phyloP scores from a whole-genome alignment of 2,329 filamentous ascomycete species.

The Xylariaceae sp. region DNA sequence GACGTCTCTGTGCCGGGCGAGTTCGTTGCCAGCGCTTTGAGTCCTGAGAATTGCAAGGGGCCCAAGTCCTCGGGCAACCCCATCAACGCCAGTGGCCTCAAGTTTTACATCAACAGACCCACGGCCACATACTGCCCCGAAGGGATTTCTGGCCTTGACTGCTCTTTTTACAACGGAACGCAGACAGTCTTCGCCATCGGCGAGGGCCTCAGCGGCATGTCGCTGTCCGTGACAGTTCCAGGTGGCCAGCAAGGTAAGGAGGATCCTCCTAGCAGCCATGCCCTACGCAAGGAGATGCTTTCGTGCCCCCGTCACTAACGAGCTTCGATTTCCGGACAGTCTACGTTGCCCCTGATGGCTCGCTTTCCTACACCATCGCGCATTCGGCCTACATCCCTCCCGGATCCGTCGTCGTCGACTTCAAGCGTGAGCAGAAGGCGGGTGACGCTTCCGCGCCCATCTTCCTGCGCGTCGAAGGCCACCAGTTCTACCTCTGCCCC shows the following conservation, averaged over 20 bases:
- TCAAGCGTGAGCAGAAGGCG: conserved; percentile 10
- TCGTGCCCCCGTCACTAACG: not conserved
- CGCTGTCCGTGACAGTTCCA: conserved; percentile 17
- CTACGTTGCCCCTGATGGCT: conserved; percentile 19
- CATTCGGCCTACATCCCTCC: conserved; percentile 19
- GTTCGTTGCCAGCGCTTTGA: conserved; percentile 20
- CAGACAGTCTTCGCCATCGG: conserved; percentile 17
- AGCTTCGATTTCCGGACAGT: conserved; percentile 16
- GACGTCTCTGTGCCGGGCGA: not conserved
- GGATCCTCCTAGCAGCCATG: not conserved
- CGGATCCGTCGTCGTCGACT: conserved; percentile 14
- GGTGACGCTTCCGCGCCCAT: too few relatives aligned
- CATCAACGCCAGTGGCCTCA: conserved; percentile 22
- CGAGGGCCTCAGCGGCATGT: conserved; percentile 11
- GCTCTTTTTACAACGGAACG: conserved; percentile 13
- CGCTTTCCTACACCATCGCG: conserved; percentile 20
- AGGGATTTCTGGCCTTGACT: conserved; percentile 14
- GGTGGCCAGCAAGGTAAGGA: conserved; percentile 22
- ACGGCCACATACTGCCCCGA: conserved; percentile 20
- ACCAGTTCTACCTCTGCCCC: too few relatives aligned
- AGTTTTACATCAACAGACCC: conserved; percentile 21
- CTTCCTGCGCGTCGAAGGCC: too few relatives aligned
- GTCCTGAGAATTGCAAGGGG: not conserved
- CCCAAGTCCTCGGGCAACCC: conserved; percentile 10
- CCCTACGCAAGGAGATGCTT: not conserved